Conservation (phyloP, 2,329 filamentous ascomycete genomes). For the Calonectria pteridis region DNA sequence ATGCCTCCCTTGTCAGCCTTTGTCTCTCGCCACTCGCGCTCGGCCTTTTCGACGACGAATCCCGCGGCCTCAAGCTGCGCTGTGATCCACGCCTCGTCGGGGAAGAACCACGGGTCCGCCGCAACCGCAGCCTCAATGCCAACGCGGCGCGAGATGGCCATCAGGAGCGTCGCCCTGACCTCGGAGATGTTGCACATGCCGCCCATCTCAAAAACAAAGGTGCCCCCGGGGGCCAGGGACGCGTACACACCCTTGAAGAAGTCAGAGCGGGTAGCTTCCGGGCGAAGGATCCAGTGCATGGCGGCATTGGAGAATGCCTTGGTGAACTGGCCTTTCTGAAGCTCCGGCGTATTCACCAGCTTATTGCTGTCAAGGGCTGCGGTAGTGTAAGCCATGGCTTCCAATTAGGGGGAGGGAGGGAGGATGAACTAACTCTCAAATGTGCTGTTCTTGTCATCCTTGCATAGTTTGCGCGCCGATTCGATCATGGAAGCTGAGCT, state of each 20-base stretch:
- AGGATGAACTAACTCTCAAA: constrained; percentile 56
- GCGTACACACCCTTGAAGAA: constrained; percentile 67
- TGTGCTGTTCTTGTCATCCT: constrained; percentile 52
- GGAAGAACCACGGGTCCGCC: constrained; percentile 79
- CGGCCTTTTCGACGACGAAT: constrained; percentile 64
- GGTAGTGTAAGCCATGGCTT: constrained; percentile 8
- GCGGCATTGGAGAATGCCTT: constrained; percentile 77
- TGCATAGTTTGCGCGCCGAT: constrained; percentile 59
- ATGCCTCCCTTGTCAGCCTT: constrained; percentile 69
- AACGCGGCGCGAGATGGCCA: constrained; percentile 64
- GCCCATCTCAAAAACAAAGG: constrained; percentile 78
- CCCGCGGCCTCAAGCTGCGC: constrained; percentile 59
- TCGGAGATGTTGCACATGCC: constrained; percentile 77
- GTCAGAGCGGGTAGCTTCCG: constrained; percentile 53
- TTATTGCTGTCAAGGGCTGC: constrained; percentile 61
- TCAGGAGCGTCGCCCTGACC: constrained; percentile 69
- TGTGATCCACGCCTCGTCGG: constrained; percentile 71
- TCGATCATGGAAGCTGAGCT: constrained; percentile 70
- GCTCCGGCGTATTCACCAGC: constrained; percentile 49
- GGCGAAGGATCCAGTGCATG: constrained; percentile 74
- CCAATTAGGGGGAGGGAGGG: not conserved
- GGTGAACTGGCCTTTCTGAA: constrained; percentile 56
- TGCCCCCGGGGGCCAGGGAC: constrained; percentile 66
- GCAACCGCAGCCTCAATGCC: constrained; percentile 61
- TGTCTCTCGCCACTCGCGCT: constrained; percentile 76